These are phyloP conservation scores for Sherardia arvensis DNA, from an alignment of 257 asterid species.

Conservation along the genomic window DNA sequence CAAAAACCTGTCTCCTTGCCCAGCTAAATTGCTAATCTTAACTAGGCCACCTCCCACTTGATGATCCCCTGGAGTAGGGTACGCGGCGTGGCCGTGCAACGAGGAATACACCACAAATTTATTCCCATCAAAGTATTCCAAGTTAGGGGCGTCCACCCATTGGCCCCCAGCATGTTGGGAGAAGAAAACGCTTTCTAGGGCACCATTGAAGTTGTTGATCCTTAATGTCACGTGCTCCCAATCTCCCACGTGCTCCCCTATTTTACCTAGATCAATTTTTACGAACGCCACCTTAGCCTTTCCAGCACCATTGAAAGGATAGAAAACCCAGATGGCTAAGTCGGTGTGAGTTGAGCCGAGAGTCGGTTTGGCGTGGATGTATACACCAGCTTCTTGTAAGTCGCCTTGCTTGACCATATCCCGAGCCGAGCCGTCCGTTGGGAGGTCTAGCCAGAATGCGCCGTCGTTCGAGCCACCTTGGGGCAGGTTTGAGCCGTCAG, in stretches of 20 bases:
- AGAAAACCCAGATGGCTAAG: too few relatives aligned
- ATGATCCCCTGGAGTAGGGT: too few relatives aligned
- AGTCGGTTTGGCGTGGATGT: too few relatives aligned
- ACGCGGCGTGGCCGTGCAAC: slow-evolving; percentile 24
- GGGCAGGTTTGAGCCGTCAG: too few relatives aligned
- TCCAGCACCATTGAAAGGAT: too few relatives aligned
- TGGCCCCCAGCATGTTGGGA: slow-evolving; percentile 29
- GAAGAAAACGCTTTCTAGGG: slow-evolving; percentile 15
- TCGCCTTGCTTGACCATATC: slow-evolving; percentile 25
- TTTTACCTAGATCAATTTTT: slow-evolving; percentile 15
- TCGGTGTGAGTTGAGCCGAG: too few relatives aligned
- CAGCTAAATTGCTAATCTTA: too few relatives aligned
- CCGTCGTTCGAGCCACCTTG: too few relatives aligned
- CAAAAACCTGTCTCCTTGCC: too few relatives aligned
- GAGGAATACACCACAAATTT: slow-evolving; percentile 24
- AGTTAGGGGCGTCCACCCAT: slow-evolving; percentile 22
- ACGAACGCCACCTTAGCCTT: too few relatives aligned
- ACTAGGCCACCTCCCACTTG: too few relatives aligned
- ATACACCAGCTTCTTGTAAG: slow-evolving; percentile 12
- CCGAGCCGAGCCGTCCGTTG: background rate
- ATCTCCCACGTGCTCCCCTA: too few relatives aligned
- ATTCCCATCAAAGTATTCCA: slow-evolving; percentile 20
- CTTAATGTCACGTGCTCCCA: slow-evolving; percentile 37
- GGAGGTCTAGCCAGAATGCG: slow-evolving; percentile 38
- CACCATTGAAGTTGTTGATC: slow-evolving; percentile 25